Base-by-base conservation (phyloP, 345 rosid species). In the Lenwebbia sp. region DNA sequence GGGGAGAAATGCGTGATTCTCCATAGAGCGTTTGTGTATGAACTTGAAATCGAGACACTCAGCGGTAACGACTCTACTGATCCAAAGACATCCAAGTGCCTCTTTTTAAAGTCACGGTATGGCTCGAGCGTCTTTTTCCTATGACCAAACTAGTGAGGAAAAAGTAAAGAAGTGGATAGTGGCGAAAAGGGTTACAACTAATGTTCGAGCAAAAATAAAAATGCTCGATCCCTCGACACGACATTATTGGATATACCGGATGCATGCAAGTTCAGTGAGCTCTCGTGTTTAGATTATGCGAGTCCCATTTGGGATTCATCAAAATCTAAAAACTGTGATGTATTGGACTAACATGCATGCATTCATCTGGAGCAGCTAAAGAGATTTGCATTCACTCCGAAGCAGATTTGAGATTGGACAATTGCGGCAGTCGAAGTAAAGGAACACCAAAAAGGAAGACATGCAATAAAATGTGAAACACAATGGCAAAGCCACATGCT, bases 381-480 rank as follows among this genome's bases (percentile, higher is more conserved):
- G 40, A 40, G 40, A 40, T 40, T 40, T 40, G 40, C 19, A 52
- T 13, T 52, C 54, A 4, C 9, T 52, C 17, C 17, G 54, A 2
- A 52, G 17, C 54, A 14, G 54, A 15, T 53, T 15, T 5, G 54
- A 53, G 54, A 53, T 53, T 53, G 5, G 54, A 14, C 21, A 15
- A 53, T 3, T 22, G 57, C 11, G 10, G 47, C 26, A 70, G 41
- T 5, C 5, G 81, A 10, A 21, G 26, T 11, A 2, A 30, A 70
- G 47, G 81, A 37, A 37, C 47, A 37, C 55, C 30, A 55, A 88
- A 88, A 88, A 81, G 86, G 88, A 90, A 90, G 87, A 90, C 91
- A 88, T 90, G 91, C 88, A 60, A 88, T 83, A 90, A 87, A 92
- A 93, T 89, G 90, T 53, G 94, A 88, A 93, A 89, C 93, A 91